A percentile compares a stretch with the other conserved stretches of the same genome.
Conservation (phyloP, 2,329 filamentous ascomycete genomes). For the Colletotrichum incanum region DNA sequence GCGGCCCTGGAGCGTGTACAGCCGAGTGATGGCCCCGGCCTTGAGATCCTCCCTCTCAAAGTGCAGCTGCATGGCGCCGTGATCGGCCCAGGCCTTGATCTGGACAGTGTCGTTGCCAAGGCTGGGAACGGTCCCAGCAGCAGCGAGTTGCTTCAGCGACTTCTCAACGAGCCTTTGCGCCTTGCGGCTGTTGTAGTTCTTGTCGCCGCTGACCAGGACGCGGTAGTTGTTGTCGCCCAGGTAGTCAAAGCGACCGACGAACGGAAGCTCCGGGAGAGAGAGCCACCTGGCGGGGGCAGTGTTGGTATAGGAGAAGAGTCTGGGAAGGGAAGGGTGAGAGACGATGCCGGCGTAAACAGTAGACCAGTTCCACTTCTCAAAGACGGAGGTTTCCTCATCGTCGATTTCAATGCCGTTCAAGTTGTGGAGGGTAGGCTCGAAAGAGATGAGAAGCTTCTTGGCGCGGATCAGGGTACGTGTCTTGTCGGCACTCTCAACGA, state of each 20-base stretch:
- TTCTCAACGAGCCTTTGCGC: slow-evolving; percentile 48
- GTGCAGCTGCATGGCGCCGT: slow-evolving; percentile 52
- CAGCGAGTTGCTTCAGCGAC: slow-evolving; percentile 46
- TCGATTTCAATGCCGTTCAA: slow-evolving; percentile 53
- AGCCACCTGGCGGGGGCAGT: slow-evolving; percentile 48
- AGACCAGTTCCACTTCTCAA: slow-evolving; percentile 52
- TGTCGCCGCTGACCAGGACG: slow-evolving; percentile 48
- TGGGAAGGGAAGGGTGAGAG: slow-evolving; percentile 50
- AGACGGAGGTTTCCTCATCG: slow-evolving; percentile 49
- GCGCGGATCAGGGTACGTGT: slow-evolving; percentile 47
- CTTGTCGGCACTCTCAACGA: slow-evolving; percentile 48
- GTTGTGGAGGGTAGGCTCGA: slow-evolving; percentile 53
- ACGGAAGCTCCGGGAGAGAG: slow-evolving; percentile 47
- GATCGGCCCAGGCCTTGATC: slow-evolving; percentile 50
- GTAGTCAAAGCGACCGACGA: slow-evolving; percentile 50
- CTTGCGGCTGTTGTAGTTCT: slow-evolving; percentile 37
- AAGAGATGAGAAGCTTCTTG: slow-evolving; percentile 54
- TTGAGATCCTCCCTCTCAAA: slow-evolving; percentile 49
- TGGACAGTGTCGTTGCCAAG: slow-evolving; percentile 41
- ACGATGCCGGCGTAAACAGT: slow-evolving; percentile 53
- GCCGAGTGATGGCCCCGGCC: slow-evolving; percentile 54
- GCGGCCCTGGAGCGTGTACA: slow-evolving; percentile 56
- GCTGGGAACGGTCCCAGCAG: slow-evolving; percentile 44
- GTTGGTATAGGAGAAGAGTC: slow-evolving; percentile 49
- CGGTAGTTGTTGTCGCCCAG: slow-evolving; percentile 49